Percentiles rank a stretch among this genome's conserved stretches.
Conservation (phyloP, 768 basidiomycete genomes). For the Crepidotus variabilis region DNA sequence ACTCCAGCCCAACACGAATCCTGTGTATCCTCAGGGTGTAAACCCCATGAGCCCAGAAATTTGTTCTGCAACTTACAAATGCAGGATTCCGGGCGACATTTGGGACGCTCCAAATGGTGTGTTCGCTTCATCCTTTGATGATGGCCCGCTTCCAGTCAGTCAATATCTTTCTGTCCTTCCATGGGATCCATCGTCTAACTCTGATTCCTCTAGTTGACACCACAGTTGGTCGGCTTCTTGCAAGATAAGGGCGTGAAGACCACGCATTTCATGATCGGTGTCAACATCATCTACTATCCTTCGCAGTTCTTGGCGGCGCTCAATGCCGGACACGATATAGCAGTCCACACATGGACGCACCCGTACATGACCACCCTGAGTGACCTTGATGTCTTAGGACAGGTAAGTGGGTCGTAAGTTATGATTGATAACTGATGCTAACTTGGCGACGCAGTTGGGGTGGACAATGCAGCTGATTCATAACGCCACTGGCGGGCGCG, state of each 20-base stretch:
- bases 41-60: constrained; percentile 47
- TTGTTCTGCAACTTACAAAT: constrained; percentile 78
- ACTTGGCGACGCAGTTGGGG: constrained; percentile 46
- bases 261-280: constrained; percentile 90
- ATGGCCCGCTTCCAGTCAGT: constrained; percentile 59
- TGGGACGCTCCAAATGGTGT: constrained; percentile 75
- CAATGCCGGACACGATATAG: constrained; percentile 41
- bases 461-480: constrained; percentile 80
- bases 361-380: constrained; percentile 77
- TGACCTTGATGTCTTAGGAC: constrained; percentile 65
- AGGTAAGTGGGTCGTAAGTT: constrained; percentile 32
- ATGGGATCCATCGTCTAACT: neutral
- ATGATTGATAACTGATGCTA: neutral
- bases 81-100: constrained; percentile 55
- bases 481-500: constrained; percentile 73
- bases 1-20: constrained; percentile 28
- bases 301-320: constrained; percentile 52
- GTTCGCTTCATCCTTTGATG: constrained; percentile 72
- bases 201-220: constrained; percentile 28
- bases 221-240: constrained; percentile 62
- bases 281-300: constrained; percentile 62
- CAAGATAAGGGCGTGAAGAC: constrained; percentile 58
- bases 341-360: constrained; percentile 67
- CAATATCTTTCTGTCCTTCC: neutral
- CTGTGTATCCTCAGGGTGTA: constrained; percentile 41